phyloP scores from a whole-genome alignment of 768 basidiomycete species.

The Sistotremastrum suecicum region DNA sequence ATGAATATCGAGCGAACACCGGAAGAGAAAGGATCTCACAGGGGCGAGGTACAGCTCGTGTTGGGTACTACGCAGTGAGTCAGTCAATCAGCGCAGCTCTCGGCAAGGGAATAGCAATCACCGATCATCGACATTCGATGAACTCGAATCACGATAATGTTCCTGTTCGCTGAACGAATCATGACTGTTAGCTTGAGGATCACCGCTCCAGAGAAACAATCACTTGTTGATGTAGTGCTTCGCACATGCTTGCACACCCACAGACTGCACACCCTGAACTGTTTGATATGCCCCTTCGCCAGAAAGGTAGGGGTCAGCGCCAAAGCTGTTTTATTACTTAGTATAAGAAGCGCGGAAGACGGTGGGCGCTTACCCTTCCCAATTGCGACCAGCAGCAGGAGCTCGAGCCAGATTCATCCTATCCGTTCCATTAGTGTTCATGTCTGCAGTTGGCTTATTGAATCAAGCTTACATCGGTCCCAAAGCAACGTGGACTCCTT shows the following conservation, averaged over 20 bases:
- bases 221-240: constrained; percentile 24
- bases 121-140: constrained; percentile 26
- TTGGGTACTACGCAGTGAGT: constrained; percentile 10
- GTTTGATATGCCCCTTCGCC: constrained; percentile 43
- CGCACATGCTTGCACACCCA: constrained; percentile 28
- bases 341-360: background rate
- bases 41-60: constrained; percentile 47
- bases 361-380: constrained; percentile 28
- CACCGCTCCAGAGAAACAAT: background rate
- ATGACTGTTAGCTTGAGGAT: background rate
- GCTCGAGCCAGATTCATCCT: constrained; percentile 30
- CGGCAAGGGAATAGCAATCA: constrained; percentile 7
- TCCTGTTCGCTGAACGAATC: constrained; percentile 22
- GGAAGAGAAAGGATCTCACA: constrained; percentile 13
- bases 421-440: background rate
- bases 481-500: constrained; percentile 42
- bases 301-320: constrained; percentile 38
- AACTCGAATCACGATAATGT: constrained; percentile 17
- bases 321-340: constrained; percentile 19
- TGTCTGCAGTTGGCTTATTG: background rate
- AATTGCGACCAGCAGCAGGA: constrained; percentile 35
- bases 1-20: no score
- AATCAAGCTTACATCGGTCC: constrained; percentile 29
- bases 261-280: constrained; percentile 34
- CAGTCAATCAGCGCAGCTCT: background rate